Percentiles rank a stretch among this genome's conserved stretches.
Evolutionary conservation across 495 filamentous ascomycete genomes (phyloP).

Genomic region (Aspergillus sclerotiicarbonarius): DNA sequence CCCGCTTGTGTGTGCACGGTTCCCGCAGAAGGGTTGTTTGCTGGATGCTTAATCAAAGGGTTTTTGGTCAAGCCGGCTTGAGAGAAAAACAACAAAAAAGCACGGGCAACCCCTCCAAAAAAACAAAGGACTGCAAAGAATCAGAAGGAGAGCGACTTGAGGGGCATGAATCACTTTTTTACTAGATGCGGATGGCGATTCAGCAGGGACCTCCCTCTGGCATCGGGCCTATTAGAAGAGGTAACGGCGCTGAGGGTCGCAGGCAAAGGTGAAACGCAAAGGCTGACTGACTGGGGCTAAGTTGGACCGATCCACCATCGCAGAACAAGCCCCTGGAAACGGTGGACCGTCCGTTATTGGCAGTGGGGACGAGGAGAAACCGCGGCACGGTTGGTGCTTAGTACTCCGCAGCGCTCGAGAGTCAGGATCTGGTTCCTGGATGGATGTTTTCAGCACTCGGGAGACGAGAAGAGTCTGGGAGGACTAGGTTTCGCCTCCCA

Average conservation of each 20-base stretch:
- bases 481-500: no score
- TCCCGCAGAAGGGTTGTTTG: slow-evolving; percentile 10
- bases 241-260: slow-evolving; percentile 12
- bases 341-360: slow-evolving; percentile 7
- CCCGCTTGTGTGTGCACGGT: slow-evolving; percentile 22
- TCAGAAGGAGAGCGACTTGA: slow-evolving; percentile 1
- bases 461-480: no score
- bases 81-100: neutral
- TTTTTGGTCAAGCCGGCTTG: slow-evolving; percentile 6
- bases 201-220: slow-evolving; percentile 17
- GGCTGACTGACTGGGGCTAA: slow-evolving; percentile 18
- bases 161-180: slow-evolving; percentile 19
- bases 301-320: slow-evolving; percentile 12
- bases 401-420: neutral
- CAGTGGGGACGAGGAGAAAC: slow-evolving; percentile 5
- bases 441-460: no score
- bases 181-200: slow-evolving; percentile 21
- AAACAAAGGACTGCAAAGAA: slow-evolving; percentile 7
- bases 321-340: slow-evolving; percentile 21
- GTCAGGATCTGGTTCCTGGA: neutral
- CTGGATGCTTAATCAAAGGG: slow-evolving; percentile 4
- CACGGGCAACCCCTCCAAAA: slow-evolving; percentile 2
- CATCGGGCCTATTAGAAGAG: slow-evolving; percentile 13
- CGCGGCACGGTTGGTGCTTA: neutral
- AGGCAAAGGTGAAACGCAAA: slow-evolving; percentile 22